Percentiles rank a stretch among this genome's conserved stretches.
These are phyloP conservation scores for Alopecurus myosuroides DNA, from an alignment of 176 grass and related monocot species.

Conservation along the genomic window DNA sequence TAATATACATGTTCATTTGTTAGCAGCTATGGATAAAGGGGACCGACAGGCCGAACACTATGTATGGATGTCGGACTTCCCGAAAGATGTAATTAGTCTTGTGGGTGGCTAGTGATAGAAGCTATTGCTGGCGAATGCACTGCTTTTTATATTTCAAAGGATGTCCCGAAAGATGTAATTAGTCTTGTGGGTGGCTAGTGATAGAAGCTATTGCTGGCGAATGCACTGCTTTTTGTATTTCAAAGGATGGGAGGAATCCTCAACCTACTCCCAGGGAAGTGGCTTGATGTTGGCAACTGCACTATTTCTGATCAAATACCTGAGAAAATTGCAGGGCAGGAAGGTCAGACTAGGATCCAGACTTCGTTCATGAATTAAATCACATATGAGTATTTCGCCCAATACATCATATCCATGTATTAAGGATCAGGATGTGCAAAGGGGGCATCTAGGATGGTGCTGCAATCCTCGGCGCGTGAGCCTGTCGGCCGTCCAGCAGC, in stretches of 20 bases:
- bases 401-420: background rate
- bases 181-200: too few species aligned
- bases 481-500: too few species aligned
- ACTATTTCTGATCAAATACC: slow-evolving; percentile 56
- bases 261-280: slow-evolving; percentile 61
- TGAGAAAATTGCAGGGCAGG: slow-evolving; percentile 46
- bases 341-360: slow-evolving; percentile 40
- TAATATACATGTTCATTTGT: too few species aligned
- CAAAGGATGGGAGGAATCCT: slow-evolving; percentile 63
- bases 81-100: too few species aligned
- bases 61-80: too few species aligned
- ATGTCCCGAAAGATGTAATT: too few species aligned
- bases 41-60: too few species aligned
- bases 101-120: too few species aligned
- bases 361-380: slow-evolving; percentile 9
- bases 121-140: slow-evolving; percentile 79
- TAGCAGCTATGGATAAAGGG: too few species aligned
- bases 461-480: too few species aligned
- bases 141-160: slow-evolving; percentile 77
- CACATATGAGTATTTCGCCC: slow-evolving; percentile 1
- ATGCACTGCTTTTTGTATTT: slow-evolving; percentile 83
- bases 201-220: slow-evolving; percentile 82
- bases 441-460: too few species aligned
- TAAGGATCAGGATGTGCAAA: background rate
- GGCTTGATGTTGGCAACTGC: slow-evolving; percentile 56